These are phyloP conservation scores for Leccinum variicolor DNA, from an alignment of 768 basidiomycete species.

Conservation along the genomic window DNA sequence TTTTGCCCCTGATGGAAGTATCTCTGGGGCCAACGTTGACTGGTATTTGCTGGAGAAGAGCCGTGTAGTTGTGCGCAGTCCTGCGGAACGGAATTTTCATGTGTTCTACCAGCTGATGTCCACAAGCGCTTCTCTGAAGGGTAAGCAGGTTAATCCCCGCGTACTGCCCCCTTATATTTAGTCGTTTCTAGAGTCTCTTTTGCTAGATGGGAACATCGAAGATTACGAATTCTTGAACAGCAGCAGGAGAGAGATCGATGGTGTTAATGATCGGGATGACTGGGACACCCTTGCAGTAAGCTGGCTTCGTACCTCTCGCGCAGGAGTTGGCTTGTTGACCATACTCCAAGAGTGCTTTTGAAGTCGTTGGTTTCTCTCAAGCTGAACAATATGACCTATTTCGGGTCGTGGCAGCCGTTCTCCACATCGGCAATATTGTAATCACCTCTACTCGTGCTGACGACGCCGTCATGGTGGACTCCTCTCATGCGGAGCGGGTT, in stretches of 20 bases:
- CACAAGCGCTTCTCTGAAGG: slow-evolving; percentile 66
- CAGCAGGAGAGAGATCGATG: slow-evolving; percentile 89
- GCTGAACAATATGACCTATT: slow-evolving; percentile 90
- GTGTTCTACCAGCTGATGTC: slow-evolving; percentile 95
- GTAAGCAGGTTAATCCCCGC: slow-evolving; percentile 36
- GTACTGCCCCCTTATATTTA: slow-evolving; percentile 6
- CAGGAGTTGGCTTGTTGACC: slow-evolving; percentile 4
- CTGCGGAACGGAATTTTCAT: slow-evolving; percentile 92
- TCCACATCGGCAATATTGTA: slow-evolving; percentile 92
- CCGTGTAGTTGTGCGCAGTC: slow-evolving; percentile 82
- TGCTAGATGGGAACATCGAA: slow-evolving; percentile 70
- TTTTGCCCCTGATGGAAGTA: slow-evolving; percentile 90
- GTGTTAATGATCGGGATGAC: slow-evolving; percentile 88
- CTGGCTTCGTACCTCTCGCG: background rate
- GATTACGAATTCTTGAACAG: slow-evolving; percentile 92
- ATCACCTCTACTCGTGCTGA: slow-evolving; percentile 78
- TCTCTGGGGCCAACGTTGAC: slow-evolving; percentile 96
- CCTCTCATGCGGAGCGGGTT: slow-evolving; percentile 82
- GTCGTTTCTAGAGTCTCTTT: slow-evolving; percentile 53
- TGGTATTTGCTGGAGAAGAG: slow-evolving; percentile 99
- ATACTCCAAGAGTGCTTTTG: slow-evolving; percentile 63
- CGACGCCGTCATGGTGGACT: slow-evolving; percentile 73
- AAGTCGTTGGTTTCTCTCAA: slow-evolving; percentile 83
- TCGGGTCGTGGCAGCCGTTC: slow-evolving; percentile 87
- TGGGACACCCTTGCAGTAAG: slow-evolving; percentile 76